A percentile compares a stretch with the other conserved stretches of the same genome.
Conservation (phyloP, 2,329 filamentous ascomycete species). For the Trichothecium roseum region DNA sequence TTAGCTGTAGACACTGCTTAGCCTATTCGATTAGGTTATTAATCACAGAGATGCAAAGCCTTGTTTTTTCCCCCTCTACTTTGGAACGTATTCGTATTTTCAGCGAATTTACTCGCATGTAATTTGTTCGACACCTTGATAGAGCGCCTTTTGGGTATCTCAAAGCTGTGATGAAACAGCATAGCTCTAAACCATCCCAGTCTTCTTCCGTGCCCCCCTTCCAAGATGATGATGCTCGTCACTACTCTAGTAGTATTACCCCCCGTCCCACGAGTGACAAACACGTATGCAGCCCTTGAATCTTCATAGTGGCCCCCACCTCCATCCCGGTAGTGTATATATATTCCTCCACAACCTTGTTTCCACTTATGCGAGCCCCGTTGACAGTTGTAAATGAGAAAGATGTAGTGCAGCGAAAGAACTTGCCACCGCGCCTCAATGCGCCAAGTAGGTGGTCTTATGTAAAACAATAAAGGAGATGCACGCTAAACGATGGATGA, state of each 20-base stretch:
- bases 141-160: slow-evolving; percentile 5
- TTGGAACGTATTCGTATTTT: too few species aligned
- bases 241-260: too few species aligned
- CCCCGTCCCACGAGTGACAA: too few species aligned
- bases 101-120: slow-evolving; percentile 4
- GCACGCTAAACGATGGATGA: slow-evolving; percentile 4
- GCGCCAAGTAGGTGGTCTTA: too few species aligned
- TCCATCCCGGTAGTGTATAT: too few species aligned
- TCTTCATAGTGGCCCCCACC: too few species aligned
- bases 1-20: not conserved
- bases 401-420: not conserved
- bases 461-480: slow-evolving; percentile 2
- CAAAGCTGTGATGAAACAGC: not conserved
- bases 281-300: too few species aligned
- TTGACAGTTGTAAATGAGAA: not conserved
- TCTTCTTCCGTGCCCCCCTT: not conserved
- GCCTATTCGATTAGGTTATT: too few species aligned
- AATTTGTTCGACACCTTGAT: not conserved
- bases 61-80: slow-evolving; percentile 1
- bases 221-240: too few species aligned
- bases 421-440: not conserved
- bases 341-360: not conserved
- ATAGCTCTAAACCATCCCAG: not conserved
- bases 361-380: too few species aligned
- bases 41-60: not conserved